Evolutionary conservation across 352 stramenopile species (phyloP).

Genomic region (Phytophthora macrochlamydospora): DNA sequence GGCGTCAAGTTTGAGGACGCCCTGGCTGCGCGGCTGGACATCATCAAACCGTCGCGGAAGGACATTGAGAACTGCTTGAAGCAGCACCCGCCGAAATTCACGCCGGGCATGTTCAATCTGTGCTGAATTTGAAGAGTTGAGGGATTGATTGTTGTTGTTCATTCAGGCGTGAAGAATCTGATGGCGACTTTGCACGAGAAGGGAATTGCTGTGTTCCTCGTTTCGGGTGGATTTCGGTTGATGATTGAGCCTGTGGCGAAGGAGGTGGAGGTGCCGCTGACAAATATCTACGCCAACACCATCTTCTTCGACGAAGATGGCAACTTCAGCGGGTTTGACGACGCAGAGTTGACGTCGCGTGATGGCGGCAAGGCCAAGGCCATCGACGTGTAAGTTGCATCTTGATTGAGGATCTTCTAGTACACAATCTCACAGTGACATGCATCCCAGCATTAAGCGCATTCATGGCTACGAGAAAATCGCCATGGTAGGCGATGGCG

Average conservation of each 20-base stretch:
- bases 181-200: constrained; percentile 90
- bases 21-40: constrained; percentile 93
- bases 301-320: constrained; percentile 93
- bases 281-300: constrained; percentile 98
- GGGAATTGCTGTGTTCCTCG: constrained; percentile 95
- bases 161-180: constrained; percentile 86
- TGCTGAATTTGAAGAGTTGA: not conserved
- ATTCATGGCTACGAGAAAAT: constrained; percentile 93
- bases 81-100: constrained; percentile 92
- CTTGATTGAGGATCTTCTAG: no score
- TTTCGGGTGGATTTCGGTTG: constrained; percentile 98
- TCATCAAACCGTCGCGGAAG: constrained; percentile 94
- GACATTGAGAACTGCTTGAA: constrained; percentile 92
- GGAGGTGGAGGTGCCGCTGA: constrained; percentile 78
- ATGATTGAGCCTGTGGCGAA: constrained; percentile 98
- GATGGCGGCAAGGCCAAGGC: constrained; percentile 83
- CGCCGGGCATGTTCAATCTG: constrained; percentile 42
- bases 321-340: constrained; percentile 94
- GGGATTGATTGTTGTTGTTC: not conserved
- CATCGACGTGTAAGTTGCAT: constrained; percentile 63
- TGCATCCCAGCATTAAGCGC: constrained; percentile 81
- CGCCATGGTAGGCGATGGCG: constrained; percentile 99
- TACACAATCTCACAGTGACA: no score
- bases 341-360: constrained; percentile 92
- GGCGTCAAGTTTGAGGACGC: constrained; percentile 98